A percentile compares a stretch with the other conserved stretches of the same genome.
Evolutionary conservation across 1,139 yeast genomes (phyloP).

Genomic region (Protomyces gravidus): DNA sequence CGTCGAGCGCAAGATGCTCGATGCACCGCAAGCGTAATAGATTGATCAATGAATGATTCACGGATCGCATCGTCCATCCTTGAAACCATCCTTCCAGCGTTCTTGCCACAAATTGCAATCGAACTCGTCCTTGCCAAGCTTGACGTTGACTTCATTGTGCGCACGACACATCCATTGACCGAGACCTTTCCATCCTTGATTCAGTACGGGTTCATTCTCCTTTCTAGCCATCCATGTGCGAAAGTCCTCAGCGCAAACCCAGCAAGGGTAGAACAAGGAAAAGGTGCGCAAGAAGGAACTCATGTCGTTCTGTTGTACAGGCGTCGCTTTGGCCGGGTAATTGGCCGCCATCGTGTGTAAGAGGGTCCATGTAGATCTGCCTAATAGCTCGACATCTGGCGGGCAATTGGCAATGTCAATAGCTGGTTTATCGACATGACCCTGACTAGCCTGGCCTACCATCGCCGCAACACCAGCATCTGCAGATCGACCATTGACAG

Average conservation of each 20-base stretch:
- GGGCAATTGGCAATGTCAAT: constrained; percentile 57
- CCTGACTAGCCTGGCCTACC: background rate
- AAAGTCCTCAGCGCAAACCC: constrained; percentile 89
- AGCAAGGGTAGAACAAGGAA: constrained; percentile 84
- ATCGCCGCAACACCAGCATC: background rate
- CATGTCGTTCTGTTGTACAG: constrained; percentile 65
- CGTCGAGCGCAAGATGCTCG: background rate
- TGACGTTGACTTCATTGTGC: constrained; percentile 81
- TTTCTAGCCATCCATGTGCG: constrained; percentile 52
- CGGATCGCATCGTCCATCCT: constrained; percentile 35
- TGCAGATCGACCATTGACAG: background rate
- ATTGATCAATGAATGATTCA: background rate
- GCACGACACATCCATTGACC: constrained; percentile 94
- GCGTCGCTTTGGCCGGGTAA: constrained; percentile 68
- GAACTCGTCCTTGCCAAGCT: constrained; percentile 77
- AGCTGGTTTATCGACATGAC: constrained; percentile 29
- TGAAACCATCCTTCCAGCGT: constrained; percentile 57
- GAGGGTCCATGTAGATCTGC: constrained; percentile 87
- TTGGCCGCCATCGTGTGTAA: constrained; percentile 86
- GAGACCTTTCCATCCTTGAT: constrained; percentile 63
- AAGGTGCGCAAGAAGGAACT: constrained; percentile 63
- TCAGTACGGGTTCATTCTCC: constrained; percentile 60
- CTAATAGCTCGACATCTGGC: constrained; percentile 77
- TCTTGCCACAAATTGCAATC: constrained; percentile 87
- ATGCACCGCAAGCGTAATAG: background rate